Conservation (phyloP, 2,329 filamentous ascomycete genomes). For the Fusarium redolens region DNA sequence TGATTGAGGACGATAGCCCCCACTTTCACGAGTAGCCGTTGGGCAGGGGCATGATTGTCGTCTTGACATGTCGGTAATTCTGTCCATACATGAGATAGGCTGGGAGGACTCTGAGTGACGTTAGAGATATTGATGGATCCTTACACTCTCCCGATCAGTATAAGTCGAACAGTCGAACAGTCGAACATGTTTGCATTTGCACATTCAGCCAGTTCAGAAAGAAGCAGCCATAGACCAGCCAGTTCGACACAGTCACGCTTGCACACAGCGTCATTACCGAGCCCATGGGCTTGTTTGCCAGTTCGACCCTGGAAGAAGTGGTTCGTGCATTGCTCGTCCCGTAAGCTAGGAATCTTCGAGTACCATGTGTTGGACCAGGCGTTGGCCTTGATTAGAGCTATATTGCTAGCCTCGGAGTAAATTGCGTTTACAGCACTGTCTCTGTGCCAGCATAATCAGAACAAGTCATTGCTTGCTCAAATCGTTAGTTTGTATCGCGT, state of each 20-base stretch:
- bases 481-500: neutral
- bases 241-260: conserved; percentile 6
- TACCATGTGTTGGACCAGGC: conserved; percentile 29
- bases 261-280: conserved; percentile 22
- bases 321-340: conserved; percentile 29
- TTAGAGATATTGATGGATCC: conserved; percentile 28
- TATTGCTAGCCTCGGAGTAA: conserved; percentile 6
- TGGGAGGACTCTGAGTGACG: conserved; percentile 5
- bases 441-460: neutral
- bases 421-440: conserved; percentile 3
- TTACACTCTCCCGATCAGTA: conserved; percentile 16
- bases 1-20: neutral
- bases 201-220: conserved; percentile 3
- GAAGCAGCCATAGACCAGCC: neutral
- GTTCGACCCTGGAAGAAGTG: conserved; percentile 18
- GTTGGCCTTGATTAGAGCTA: conserved; percentile 21
- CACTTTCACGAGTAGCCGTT: conserved; percentile 2
- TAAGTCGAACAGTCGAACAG: neutral
- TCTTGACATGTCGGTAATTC: conserved; percentile 20
- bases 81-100: conserved; percentile 20
- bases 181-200: conserved; percentile 9
- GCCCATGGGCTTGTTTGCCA: conserved; percentile 17
- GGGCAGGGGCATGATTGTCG: conserved; percentile 2
- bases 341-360: conserved; percentile 17
- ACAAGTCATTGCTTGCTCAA: neutral